Evolutionary conservation across 495 filamentous ascomycete species (phyloP), one percentile per base, ranked within the genome.

Genomic region (Aspergillus cavernicola): DNA sequence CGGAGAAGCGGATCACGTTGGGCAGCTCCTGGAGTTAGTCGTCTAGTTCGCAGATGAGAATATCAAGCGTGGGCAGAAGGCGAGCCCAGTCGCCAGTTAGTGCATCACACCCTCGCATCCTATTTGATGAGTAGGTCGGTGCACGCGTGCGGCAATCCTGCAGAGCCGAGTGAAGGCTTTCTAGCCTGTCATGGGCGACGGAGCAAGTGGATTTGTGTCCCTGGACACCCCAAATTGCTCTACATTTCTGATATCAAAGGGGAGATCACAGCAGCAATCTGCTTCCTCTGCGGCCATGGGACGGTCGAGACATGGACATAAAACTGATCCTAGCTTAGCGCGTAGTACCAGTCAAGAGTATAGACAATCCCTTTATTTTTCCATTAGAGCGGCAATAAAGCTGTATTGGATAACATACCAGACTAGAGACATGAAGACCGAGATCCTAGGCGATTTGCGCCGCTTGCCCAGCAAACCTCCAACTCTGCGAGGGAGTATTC

Each of bases 251-350:
- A 40, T 40, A 15, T 40, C 40, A 16, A 43, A 43, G 6, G 40
- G 40, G 9, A 43, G 40, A n/a, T 43, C 40, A 19, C 40, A 43
- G 40, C 40, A 43, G n/a, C 40, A 43, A 20, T 43, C 40, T 1
- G 23, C 20, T 28, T 43, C 22, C 4, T 43, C 40, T 5, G 22
- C n/a, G 12, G 40, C 40, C 40, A 43, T 43, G 5, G 23, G 20
- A 13, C 40, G 20, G 10, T 20, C 40, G 13, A 43, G 40, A 15
- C 40, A 16, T 43, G 23, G 40, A 43, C 23, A 43, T 28, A 4
- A 43, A 11, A 43, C 40, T 39, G 5, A 6, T 9, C 37, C 10
- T n/a, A 15, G 12, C 32, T 28, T 15, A 35, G 32, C 32, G 12
- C 12, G 23, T 3, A 2, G 19, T 40, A 22, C 40, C 40, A 43